phyloP scores from a whole-genome alignment of 805 yeast genomes.

The Gaillardinia entomophila region DNA sequence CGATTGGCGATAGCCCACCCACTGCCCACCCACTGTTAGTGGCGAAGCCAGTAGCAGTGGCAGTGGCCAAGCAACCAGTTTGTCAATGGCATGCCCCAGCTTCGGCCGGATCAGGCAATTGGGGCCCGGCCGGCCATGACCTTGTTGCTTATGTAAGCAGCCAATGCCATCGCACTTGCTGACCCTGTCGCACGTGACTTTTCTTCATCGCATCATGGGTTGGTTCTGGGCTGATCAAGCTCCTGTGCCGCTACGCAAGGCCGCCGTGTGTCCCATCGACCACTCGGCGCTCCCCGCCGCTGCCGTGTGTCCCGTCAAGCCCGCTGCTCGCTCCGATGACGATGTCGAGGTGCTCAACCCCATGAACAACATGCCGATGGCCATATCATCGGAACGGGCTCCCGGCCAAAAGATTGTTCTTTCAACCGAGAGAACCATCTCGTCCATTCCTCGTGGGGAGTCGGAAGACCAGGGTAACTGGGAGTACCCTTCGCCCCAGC shows the following conservation, averaged over 20 bases:
- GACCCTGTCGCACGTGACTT: background rate
- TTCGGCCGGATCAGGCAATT: no score
- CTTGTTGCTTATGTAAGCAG: no score
- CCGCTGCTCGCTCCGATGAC: constrained; percentile 11
- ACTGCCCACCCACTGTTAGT: no score
- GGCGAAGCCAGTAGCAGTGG: no score
- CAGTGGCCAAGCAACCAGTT: no score
- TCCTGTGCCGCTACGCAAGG: background rate
- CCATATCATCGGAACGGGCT: constrained; percentile 56
- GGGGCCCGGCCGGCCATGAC: no score
- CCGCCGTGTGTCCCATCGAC: constrained; percentile 35
- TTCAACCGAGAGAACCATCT: constrained; percentile 78
- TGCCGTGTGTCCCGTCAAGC: constrained; percentile 36
- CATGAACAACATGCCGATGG: constrained; percentile 81
- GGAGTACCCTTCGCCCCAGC: constrained; percentile 99
- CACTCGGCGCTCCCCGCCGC: constrained; percentile 16
- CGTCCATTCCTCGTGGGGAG: constrained; percentile 83
- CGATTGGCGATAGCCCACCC: no score
- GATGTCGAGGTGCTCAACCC: constrained; percentile 55
- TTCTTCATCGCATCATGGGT: constrained; percentile 65
- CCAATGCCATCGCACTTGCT: no score
- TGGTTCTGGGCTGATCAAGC: constrained; percentile 76
- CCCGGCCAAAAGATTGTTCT: constrained; percentile 77
- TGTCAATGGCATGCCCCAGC: no score
- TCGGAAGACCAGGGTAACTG: constrained; percentile 65